Base-by-base conservation (phyloP, 2,329 filamentous ascomycete species). In the Paracoccidioides lutzii region DNA sequence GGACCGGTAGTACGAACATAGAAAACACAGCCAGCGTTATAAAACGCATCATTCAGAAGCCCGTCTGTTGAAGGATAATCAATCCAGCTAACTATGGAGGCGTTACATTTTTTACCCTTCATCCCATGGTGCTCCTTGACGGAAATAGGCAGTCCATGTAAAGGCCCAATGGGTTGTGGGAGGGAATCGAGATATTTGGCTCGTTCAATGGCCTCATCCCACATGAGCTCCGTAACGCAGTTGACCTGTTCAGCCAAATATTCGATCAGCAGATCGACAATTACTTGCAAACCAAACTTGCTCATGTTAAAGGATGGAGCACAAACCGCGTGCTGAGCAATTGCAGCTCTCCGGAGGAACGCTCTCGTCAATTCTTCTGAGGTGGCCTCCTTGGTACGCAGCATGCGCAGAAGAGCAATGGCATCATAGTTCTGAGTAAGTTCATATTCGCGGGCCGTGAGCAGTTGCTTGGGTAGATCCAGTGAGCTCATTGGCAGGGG, bases 1-100 rank as follows among this genome's bases (percentile, higher is more conserved):
- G 84, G 83, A 1, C 87, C 73, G 60, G 85, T 87, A 0, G 84
- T 87, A 68, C 87, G 87, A 61, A 79, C 78, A 61, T 86, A 85
- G 22, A 84, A 69, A 0, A 88, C 75, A 0, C 83, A 83, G 1
- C 85, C 85, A 0, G 81, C 73, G 22, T 74, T 72, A 30, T 79
- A 69, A 4, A 88, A 68, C 0, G 84, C 70, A 9, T 79, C 73
- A 0, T 85, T 78, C 9, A 85, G 69, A 0, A 77, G 74, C 0
- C 79, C 75, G 14, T 58, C 51, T 5, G 55, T 15, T n/a, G 58
- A 58, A 7, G 55, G 52, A 43, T 58, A 45, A 10, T 54, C 54
- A 48, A 53, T 35, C 56, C 58, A 58, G n/a, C 44, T 41, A 33
- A 60, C 46, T 30, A n/a, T 58, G 64, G 84, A 78, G 58, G 74